These are phyloP conservation scores for Pistacia atlantica DNA, from an alignment of 345 rosid species.

Conservation along the genomic window DNA sequence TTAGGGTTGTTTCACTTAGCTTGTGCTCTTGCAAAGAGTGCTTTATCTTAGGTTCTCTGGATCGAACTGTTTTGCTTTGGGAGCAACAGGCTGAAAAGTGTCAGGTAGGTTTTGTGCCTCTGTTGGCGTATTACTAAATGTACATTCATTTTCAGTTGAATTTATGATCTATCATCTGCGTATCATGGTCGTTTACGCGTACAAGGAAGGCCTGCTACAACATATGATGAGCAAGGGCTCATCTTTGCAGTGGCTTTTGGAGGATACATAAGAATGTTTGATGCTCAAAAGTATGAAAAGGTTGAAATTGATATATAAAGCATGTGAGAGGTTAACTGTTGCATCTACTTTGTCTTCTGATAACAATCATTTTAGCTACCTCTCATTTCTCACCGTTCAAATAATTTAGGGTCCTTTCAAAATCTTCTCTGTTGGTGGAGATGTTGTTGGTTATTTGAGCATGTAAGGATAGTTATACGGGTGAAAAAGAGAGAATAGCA, in stretches of 20 bases:
- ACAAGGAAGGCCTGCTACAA: conserved; percentile 93
- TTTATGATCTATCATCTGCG: conserved; percentile 13
- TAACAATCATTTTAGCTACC: background rate
- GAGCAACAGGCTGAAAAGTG: conserved; percentile 97
- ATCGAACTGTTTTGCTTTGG: conserved; percentile 95
- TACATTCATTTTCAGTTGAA: conserved; percentile 5
- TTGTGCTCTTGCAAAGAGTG: conserved; percentile 82
- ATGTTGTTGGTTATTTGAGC: conserved; percentile 18
- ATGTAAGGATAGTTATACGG: too few species aligned
- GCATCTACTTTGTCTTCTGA: background rate
- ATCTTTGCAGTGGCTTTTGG: conserved; percentile 94
- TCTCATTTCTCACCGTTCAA: conserved; percentile 23
- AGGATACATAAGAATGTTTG: conserved; percentile 91
- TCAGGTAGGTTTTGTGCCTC: conserved; percentile 52
- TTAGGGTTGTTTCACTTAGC: conserved; percentile 94
- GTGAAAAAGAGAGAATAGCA: too few species aligned
- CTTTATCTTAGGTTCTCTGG: conserved; percentile 93
- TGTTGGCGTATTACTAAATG: background rate
- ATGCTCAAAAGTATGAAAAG: conserved; percentile 92
- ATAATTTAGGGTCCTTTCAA: conserved; percentile 79
- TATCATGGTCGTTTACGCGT: conserved; percentile 68
- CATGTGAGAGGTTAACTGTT: background rate
- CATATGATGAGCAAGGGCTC: conserved; percentile 95
- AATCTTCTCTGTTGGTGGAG: conserved; percentile 86
- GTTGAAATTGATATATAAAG: conserved; percentile 36